A percentile compares a stretch with the other conserved stretches of the same genome.
Evolutionary conservation across 768 basidiomycete species (phyloP).

Genomic region (Kwoniella sp.): DNA sequence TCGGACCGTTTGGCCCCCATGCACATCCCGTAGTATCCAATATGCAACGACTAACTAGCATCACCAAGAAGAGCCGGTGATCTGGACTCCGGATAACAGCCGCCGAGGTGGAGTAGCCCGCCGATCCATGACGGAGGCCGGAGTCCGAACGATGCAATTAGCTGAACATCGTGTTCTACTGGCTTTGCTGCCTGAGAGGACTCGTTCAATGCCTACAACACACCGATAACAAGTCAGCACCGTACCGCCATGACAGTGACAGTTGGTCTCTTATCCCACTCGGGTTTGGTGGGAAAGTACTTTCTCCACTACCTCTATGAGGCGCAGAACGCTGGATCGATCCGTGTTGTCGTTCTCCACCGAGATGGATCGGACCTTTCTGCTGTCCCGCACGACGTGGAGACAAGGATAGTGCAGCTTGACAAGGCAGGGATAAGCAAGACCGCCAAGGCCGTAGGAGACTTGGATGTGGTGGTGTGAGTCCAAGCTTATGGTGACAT

Average conservation of each 20-base stretch:
- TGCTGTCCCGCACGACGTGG: conserved; percentile 1
- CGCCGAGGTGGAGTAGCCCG: no score
- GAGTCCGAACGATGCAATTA: no score
- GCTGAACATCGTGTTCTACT: no score
- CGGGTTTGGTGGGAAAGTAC: conserved; percentile 4
- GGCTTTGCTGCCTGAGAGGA: no score
- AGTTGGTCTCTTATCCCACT: conserved; percentile 2
- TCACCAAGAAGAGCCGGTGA: no score
- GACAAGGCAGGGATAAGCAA: background rate
- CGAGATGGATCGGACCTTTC: conserved; percentile 9
- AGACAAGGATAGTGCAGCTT: conserved; percentile 3
- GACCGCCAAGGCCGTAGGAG: conserved; percentile 6
- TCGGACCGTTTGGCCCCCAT: no score
- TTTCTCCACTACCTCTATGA: background rate
- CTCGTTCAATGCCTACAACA: no score
- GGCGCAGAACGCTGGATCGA: background rate
- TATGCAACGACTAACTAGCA: no score
- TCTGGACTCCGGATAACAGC: no score
- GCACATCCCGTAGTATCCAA: no score
- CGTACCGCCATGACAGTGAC: background rate
- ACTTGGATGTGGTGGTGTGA: conserved; percentile 8
- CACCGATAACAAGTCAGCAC: no score
- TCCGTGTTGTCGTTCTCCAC: conserved; percentile 6
- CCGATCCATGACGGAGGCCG: no score
- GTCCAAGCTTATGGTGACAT: background rate